phyloP scores from a whole-genome alignment of 2,329 filamentous ascomycete genomes.

The Apiospora kogelbergensis region DNA sequence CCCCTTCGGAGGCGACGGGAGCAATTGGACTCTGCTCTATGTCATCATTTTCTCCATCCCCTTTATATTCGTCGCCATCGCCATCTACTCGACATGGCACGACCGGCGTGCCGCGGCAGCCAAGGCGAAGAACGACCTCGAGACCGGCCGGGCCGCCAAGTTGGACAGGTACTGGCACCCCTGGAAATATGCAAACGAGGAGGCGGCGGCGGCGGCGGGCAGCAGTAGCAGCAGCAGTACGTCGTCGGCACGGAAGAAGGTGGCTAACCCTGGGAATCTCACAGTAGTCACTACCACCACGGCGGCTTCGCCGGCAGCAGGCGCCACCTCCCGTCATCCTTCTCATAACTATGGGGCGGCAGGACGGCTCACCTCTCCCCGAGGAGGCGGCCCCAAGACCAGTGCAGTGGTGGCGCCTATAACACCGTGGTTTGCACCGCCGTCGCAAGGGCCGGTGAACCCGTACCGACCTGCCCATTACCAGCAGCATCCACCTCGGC shows the following conservation, averaged over 20 bases:
- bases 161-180: slow-evolving; percentile 27
- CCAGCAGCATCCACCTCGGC: background rate
- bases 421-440: background rate
- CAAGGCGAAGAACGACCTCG: slow-evolving; percentile 17
- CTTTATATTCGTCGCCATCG: slow-evolving; percentile 19
- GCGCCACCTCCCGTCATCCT: background rate
- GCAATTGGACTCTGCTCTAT: slow-evolving; percentile 27
- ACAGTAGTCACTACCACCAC: background rate
- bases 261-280: background rate
- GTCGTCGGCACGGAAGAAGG: background rate
- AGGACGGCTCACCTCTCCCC: background rate
- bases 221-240: too few species aligned
- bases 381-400: background rate
- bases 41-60: slow-evolving; percentile 25
- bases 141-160: slow-evolving; percentile 27
- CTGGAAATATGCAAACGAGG: background rate
- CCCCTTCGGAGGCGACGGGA: slow-evolving; percentile 16
- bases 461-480: background rate
- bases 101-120: slow-evolving; percentile 12
- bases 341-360: background rate
- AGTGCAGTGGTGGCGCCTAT: background rate
- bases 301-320: background rate
- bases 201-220: background rate
- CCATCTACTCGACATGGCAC: slow-evolving; percentile 18
- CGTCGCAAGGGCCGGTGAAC: background rate